phyloP scores from a whole-genome alignment of 352 stramenopile genomes.

The Pythium biforme region DNA sequence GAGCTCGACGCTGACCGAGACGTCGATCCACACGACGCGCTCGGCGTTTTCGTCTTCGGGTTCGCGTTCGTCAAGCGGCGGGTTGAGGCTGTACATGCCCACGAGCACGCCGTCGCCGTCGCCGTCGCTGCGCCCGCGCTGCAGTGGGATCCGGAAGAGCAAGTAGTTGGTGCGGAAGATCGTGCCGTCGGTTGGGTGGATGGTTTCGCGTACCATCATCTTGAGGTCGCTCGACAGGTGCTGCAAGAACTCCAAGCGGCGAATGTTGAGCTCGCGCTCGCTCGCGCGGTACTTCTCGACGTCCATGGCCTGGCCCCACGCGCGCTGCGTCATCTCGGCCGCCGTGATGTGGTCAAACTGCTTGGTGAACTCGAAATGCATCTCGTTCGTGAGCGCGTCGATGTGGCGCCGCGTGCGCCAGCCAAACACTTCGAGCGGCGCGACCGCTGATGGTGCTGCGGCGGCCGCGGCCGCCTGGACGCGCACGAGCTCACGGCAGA shows the following conservation, averaged over 20 bases:
- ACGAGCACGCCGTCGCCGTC: conserved; percentile 24
- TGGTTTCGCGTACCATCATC: conserved; percentile 37
- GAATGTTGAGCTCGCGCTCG: conserved; percentile 25
- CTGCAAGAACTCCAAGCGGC: conserved; percentile 38
- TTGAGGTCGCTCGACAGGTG: conserved; percentile 28
- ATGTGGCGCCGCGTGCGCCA: conserved; percentile 38
- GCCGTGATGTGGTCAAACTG: conserved; percentile 29
- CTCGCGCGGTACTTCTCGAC: conserved; percentile 16
- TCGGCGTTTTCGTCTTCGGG: conserved; percentile 1
- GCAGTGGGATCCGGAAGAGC: conserved; percentile 25
- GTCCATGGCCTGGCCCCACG: conserved; percentile 33
- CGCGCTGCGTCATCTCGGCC: conserved; percentile 25
- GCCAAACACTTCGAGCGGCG: conserved; percentile 33
- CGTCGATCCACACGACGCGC: conserved; percentile 38
- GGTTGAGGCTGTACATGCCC: conserved; percentile 39
- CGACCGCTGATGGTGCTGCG: background rate
- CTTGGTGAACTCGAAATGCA: conserved; percentile 45
- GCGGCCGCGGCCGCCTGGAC: conserved; percentile 14
- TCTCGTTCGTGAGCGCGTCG: conserved; percentile 32
- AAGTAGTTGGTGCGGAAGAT: conserved; percentile 41
- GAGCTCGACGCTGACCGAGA: conserved; percentile 33
- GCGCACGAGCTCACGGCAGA: conserved; percentile 24
- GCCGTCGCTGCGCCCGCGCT: background rate
- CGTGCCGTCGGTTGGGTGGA: conserved; percentile 32
- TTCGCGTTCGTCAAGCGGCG: conserved; percentile 21